phyloP scores from a whole-genome alignment of 495 filamentous ascomycete genomes.

The Annulohypoxylon maeteangense region DNA sequence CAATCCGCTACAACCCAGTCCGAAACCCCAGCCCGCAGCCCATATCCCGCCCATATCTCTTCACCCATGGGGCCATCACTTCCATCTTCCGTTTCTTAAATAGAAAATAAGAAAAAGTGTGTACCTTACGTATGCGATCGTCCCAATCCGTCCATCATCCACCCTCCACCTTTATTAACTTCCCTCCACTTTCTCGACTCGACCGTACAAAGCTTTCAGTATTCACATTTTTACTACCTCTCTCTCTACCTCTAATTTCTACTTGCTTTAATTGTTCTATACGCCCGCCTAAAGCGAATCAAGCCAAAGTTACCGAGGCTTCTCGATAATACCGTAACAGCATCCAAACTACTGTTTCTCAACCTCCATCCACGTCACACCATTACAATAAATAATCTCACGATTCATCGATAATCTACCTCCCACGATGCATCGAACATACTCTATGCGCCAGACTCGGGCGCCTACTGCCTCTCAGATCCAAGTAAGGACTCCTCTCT shows the following conservation, averaged over 20 bases:
- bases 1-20: neutral
- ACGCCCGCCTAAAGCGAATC: slow-evolving; percentile 8
- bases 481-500: slow-evolving; percentile 48
- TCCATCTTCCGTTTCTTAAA: slow-evolving; percentile 29
- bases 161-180: slow-evolving; percentile 29
- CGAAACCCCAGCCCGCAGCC: neutral
- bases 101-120: slow-evolving; percentile 10
- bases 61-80: slow-evolving; percentile 5
- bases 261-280: neutral
- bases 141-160: slow-evolving; percentile 38
- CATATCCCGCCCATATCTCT: slow-evolving; percentile 4
- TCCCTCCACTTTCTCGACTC: slow-evolving; percentile 21
- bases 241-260: slow-evolving; percentile 11
- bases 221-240: neutral
- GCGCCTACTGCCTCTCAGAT: slow-evolving; percentile 78
- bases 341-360: slow-evolving; percentile 5
- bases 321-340: neutral
- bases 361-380: neutral
- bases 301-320: slow-evolving; percentile 1
- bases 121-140: slow-evolving; percentile 38
- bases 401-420: slow-evolving; percentile 13
- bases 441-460: slow-evolving; percentile 97
- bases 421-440: slow-evolving; percentile 90
- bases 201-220: neutral
- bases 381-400: slow-evolving; percentile 12